Base-by-base conservation (phyloP, 148 eudicot species). In the Spergularia marina region DNA sequence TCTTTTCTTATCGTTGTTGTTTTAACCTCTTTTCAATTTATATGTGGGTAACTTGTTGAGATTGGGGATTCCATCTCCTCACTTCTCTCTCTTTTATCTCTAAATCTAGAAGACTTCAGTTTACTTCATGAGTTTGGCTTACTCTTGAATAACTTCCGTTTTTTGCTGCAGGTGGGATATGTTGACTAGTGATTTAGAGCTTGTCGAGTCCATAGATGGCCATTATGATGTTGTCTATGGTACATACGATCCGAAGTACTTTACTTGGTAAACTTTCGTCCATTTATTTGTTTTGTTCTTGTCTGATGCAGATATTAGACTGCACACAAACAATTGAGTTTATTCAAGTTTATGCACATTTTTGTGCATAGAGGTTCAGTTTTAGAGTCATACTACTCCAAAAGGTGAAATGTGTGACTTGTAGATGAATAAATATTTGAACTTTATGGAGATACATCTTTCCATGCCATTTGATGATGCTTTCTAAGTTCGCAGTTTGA, bases 201-300 rank as follows among this genome's bases (percentile, higher is more conserved):
- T 92, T 78, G 72, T 96, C 72, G 98, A 96, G 57, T 89, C 97
- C 57, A 61, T 88, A 25, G 84, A 91, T 81, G 94, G 91, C 18
- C 90, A 96, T 72, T 96, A 78, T 79, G 99, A 96, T 85, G 93
- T 96, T 81, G 85, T 96, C 20, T 92, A 92, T 88, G 97, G 96
- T 69, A 87, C 87, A 72, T 87, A 83, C 85, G 94, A 89, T 77
- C 88, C 92, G 34, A 85, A 86, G 75, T 84, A 87, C 72, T 82
- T 88, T 59, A 84, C 87, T 23, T 86, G 98, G 99, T 96, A 84
- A 77, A 74, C 25, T 76, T 15, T 52, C 56, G 15, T n/a, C 7
- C 47, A 14, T 14, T 53, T 30, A 18, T 67, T 54, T 58, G 52
- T 59, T 53, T 56, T 61, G 25, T 6, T 25, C 54, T 55, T 77